Base-by-base conservation (phyloP, 2,329 filamentous ascomycete species). In the Claviceps paspali region DNA sequence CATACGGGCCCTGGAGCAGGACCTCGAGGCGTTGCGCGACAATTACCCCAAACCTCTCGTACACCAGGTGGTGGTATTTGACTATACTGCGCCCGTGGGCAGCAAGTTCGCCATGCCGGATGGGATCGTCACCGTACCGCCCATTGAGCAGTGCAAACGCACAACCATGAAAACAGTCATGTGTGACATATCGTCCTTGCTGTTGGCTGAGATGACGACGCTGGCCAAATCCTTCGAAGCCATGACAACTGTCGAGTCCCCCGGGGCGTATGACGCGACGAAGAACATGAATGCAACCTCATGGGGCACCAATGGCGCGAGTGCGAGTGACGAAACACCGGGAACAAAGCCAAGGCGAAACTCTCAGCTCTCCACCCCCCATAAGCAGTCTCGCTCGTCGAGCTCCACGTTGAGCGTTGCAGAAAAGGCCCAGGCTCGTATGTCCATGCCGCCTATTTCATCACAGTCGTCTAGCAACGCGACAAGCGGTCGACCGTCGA, bases 141-240 rank as follows among this genome's bases (percentile, higher is more conserved):
- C 79, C 0, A 62, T 64, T 15, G 69, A 78, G 39, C 64, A 75
- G 21, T 82, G 77, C 32, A 82, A 77, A 50, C 70, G 75, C 34
- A 91, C 85, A 2, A 91, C 85, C 1, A 77, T 87, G 55, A 84
- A 82, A 59, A 82, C 80, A 0, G 68, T 82, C 49, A 78, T 88
- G 72, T 85, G 81, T 51, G 79, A 85, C 53, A 71, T 87, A 38
- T 83, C 81, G 3, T 79, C 80, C 10, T 52, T 82, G 36, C 57
- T 88, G 33, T 63, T 88, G 17, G 79, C 79, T 15, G 82, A 85
- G 57, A 76, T 88, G 69, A 81, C 78, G 22, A 75, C 73, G 1
- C 65, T 84, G 41, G 81, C 80, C 40, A 83, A 73, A 49, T 80
- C 73, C 0, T 73, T 83, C 39, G 81, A 86, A 54, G 78, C 63